A percentile compares a stretch with the other conserved stretches of the same genome.
phyloP scores from a whole-genome alignment of 2,329 filamentous ascomycete genomes.

The Sarocladium oryzae region DNA sequence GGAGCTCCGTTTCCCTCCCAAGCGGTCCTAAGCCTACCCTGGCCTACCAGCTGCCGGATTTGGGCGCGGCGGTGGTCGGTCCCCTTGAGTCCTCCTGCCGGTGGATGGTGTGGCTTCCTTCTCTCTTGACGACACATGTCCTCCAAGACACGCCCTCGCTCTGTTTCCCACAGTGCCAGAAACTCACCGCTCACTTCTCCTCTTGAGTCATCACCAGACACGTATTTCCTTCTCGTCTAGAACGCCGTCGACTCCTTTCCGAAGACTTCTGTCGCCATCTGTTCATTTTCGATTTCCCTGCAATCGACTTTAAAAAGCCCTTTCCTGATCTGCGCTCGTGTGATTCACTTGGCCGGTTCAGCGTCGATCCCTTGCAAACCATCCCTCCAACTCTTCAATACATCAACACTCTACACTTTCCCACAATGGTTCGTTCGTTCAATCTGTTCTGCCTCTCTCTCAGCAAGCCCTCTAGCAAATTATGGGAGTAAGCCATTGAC shows the following conservation, averaged over 20 bases:
- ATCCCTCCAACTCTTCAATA: slow-evolving; percentile 1
- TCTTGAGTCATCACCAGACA: no score
- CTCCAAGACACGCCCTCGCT: slow-evolving; percentile 9
- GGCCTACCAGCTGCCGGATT: slow-evolving; percentile 5
- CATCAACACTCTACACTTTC: background rate
- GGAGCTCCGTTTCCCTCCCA: no score
- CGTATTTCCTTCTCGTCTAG: no score
- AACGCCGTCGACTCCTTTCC: slow-evolving; percentile 1
- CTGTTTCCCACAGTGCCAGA: no score
- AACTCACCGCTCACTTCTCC: no score
- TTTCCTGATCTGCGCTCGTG: background rate
- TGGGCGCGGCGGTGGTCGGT: background rate
- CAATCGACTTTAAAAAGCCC: no score
- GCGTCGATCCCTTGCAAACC: background rate
- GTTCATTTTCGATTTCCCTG: background rate
- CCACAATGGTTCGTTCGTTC: slow-evolving; percentile 1
- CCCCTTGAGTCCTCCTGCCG: background rate
- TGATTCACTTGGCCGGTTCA: background rate
- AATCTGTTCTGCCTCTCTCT: background rate
- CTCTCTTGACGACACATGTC: slow-evolving; percentile 9
- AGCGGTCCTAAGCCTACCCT: background rate
- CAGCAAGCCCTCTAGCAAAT: no score
- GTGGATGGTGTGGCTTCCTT: no score
- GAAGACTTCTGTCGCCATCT: slow-evolving; percentile 7
- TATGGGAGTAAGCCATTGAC: no score